Base-by-base conservation (phyloP, 306 rosid species). In the Trifolium repens region DNA sequence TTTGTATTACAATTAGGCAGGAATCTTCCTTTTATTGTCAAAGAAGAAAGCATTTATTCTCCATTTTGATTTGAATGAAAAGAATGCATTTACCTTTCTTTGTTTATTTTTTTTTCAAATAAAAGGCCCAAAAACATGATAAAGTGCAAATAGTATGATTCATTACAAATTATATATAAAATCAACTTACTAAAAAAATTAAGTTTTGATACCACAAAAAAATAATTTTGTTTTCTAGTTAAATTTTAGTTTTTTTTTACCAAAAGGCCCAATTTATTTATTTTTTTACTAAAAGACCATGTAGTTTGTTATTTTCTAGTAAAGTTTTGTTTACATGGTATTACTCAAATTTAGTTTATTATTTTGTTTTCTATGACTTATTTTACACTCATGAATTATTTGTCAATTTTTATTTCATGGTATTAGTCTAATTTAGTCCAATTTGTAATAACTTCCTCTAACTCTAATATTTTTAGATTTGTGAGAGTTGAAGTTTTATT, bases 11-110 rank as follows among this genome's bases (percentile, higher is more conserved):
- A 69, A 69, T 78, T 69, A 78, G 84, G 74, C 35, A 72, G 71
- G 97, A 87, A 94, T 94, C 91, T 88, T 80, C 88, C 85, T 84
- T 94, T 91, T 53, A 83, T 88, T 87, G 90, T 86, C 88, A 86
- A 90, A 87, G 91, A 88, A 94, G 97, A 87, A 90, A 91, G 93
- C 89, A 91, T 91, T 49, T 81, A 88, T 94, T 91, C 98, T 77
- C 79, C 82, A 58, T 62, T 60, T 64, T 76, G 35, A 77, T 79
- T 78, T 78, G 86, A 76, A 76, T 72, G 87, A 79, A 77, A 70
- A 74, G 79, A 64, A 35, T 16, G 74, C 47, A 63, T 12, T 69
- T 82, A 67, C 16, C 42, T 70, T 70, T 55, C 19, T 43, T 53
- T 52, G 19, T 71, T 39, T 37, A 17, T 55, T 44, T 43, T 52